Base-by-base conservation (phyloP, 768 basidiomycete species). In the Russula virescens region DNA sequence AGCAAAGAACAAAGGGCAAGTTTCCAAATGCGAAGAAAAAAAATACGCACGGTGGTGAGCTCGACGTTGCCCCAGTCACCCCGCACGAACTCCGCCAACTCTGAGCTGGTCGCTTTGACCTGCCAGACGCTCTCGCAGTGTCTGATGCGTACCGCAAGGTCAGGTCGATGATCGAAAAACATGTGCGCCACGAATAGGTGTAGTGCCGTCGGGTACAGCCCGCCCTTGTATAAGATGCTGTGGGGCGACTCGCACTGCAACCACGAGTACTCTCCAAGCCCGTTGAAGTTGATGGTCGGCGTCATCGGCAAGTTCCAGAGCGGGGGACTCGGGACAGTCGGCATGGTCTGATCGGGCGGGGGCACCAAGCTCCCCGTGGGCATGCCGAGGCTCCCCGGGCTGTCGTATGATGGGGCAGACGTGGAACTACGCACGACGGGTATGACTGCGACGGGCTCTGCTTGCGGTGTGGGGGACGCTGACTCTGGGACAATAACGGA, bases 141-240 rank as follows among this genome's bases (percentile, higher is more conserved):
- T 55, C 87, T 78, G 60, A 91, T 86, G 31, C 68, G 67, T 59
- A 88, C 84, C 13, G 83, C 83, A 18, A 87, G 67, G 0, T 81
- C 71, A 0, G 81, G 82, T 2, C 76, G 75, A 23, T 76, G 71
- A 2, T 78, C 77, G 42, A 83, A 68, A 71, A 84, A 92, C 71
- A 87, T 88, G 69, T 87, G 75, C 11, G 89, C 88, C 72, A 92
- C 88, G 58, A 83, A 80, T 19, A 92, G 77, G 66, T 92, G 90
- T 67, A 84, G 72, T 11, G 86, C 90, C 2, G 83, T 87, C 2
- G 87, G 87, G 67, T 85, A 93, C 46, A 73, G 71, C 57, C 75
- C 75, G 35, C 81, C 77, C 42, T 77, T 71, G 71, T 83, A 85
- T 56, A 83, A 58, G 23, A 93, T 79, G 5, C 77, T 77, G 67